Conservation (phyloP, 257 asterid genomes). For the Nicotiana paniculata region DNA sequence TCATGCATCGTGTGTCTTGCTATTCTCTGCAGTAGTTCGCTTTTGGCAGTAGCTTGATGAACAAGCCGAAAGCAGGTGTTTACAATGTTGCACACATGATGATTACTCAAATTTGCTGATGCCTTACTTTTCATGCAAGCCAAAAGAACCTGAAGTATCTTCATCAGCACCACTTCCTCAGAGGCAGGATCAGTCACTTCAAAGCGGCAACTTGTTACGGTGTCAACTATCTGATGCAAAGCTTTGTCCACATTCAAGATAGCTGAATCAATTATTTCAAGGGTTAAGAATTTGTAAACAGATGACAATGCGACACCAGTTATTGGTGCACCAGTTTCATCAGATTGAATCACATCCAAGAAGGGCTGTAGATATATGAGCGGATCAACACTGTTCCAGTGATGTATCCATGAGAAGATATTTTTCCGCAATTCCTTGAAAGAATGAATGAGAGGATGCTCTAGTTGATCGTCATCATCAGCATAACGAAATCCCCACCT, state of each 20-base stretch:
- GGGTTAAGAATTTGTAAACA: conserved; percentile 12
- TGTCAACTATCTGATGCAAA: conserved; percentile 11
- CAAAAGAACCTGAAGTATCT: conserved; percentile 10
- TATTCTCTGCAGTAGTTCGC: conserved; percentile 11
- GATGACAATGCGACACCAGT: conserved; percentile 13
- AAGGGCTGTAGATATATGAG: conserved; percentile 7
- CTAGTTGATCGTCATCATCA: background rate
- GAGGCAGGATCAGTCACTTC: conserved; percentile 15
- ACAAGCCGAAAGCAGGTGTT: conserved; percentile 9
- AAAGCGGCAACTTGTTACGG: conserved; percentile 15
- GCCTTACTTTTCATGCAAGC: conserved; percentile 11
- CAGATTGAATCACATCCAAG: conserved; percentile 16
- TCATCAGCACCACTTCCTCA: conserved; percentile 15
- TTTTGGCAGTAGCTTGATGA: conserved; percentile 15
- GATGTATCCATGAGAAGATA: conserved; percentile 10
- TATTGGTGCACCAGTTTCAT: conserved; percentile 15
- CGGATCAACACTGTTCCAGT: conserved; percentile 5
- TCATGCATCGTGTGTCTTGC: conserved; percentile 10
- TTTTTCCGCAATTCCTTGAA: conserved; percentile 7
- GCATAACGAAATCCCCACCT: conserved; percentile 10
- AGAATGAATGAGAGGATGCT: conserved; percentile 13
- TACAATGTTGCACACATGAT: conserved; percentile 12
- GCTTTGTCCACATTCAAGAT: conserved; percentile 6
- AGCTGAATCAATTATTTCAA: conserved; percentile 11
- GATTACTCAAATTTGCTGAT: conserved; percentile 7